Base-by-base conservation (phyloP, 2,329 filamentous ascomycete species). In the Tolypocladium tundrense region DNA sequence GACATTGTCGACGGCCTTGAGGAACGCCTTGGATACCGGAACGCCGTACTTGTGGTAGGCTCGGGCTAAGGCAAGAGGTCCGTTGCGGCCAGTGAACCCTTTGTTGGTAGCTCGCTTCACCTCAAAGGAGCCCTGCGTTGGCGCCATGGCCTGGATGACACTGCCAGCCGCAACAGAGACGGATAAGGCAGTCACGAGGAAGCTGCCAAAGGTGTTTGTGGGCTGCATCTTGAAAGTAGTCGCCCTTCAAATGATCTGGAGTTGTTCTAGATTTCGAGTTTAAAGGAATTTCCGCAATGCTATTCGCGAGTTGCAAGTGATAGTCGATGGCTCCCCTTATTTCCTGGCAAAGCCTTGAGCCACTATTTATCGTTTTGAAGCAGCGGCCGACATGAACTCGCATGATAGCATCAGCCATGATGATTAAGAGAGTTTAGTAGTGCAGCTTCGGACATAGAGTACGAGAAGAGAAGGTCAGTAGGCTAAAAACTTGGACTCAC, bases 41-140 rank as follows among this genome's bases (percentile, higher is more conserved):
- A 63, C 65, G 53, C 70, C 67, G 51, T 70, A 75, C 66, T 77
- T 76, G 60, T 55, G 58, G 64, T 75, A 75, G 40, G 67, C 67
- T 55, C 68, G 64, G 33, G 63, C 62, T 40, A 57, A 19, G 33
- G 56, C 56, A 16, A 54, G 31, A n/a, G 56, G 50, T 3, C 56
- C 56, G 14, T 54, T 57, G 5, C 51, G 48, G 13, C 48, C 56
- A 16, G 51, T 35, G 31, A 57, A 57, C 27, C 27, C 37, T 11
- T 48, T 24, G 50, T 57, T 57, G 41, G 39, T 14, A 10, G 40
- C 19, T n/a, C 41, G 56, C 35, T 54, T 57, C 1, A 57, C n/a
- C 53, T 55, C 53, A 16, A 43, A 55, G 1, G 53, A 55, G 24
- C 40, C 53, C 21, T 45, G 53, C n/a, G 39, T 11, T 4, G 19